A percentile compares a stretch with the other conserved stretches of the same genome.
These are phyloP conservation scores for Boletus tomentosulus DNA, from an alignment of 768 basidiomycete species.

Conservation along the genomic window DNA sequence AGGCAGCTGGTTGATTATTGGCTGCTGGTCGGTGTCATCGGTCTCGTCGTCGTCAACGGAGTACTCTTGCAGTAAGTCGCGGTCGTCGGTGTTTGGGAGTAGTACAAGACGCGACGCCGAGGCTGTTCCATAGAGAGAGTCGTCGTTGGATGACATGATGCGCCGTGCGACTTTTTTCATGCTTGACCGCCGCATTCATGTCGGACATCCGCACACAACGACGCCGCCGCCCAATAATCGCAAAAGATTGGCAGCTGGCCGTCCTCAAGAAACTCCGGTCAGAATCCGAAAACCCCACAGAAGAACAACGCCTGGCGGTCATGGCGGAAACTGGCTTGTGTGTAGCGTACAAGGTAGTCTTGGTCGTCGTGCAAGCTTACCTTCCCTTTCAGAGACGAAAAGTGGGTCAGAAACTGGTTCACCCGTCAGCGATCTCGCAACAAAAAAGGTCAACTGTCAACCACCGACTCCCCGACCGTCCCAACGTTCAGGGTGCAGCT, in stretches of 20 bases:
- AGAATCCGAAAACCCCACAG: constrained; percentile 21
- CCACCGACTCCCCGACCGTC: background rate
- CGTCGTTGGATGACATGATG: constrained; percentile 2
- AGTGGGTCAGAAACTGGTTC: constrained; percentile 31
- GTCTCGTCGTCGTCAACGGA: constrained; percentile 42
- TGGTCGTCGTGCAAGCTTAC: constrained; percentile 8
- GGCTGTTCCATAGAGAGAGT: constrained; percentile 26
- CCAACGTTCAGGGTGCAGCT: constrained; percentile 15
- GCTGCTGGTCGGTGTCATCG: constrained; percentile 29
- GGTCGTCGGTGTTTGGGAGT: constrained; percentile 51
- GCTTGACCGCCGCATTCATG: background rate
- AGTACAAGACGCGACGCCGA: constrained; percentile 59
- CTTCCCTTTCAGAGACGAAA: constrained; percentile 18
- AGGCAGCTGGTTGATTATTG: constrained; percentile 5
- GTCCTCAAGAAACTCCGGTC: constrained; percentile 25
- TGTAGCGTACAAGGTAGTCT: constrained; percentile 12
- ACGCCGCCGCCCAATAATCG: constrained; percentile 14
- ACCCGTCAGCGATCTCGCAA: constrained; percentile 23
- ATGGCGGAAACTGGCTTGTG: constrained; percentile 30
- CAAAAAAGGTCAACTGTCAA: constrained; percentile 1
- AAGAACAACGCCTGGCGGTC: constrained; percentile 17
- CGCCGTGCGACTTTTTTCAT: constrained; percentile 16
- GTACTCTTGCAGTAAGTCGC: constrained; percentile 19
- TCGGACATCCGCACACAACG: background rate
- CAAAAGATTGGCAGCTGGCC: constrained; percentile 28